A percentile compares a stretch with the other conserved stretches of the same genome.
Evolutionary conservation across 768 basidiomycete genomes (phyloP).

Genomic region (Suillus plorans): DNA sequence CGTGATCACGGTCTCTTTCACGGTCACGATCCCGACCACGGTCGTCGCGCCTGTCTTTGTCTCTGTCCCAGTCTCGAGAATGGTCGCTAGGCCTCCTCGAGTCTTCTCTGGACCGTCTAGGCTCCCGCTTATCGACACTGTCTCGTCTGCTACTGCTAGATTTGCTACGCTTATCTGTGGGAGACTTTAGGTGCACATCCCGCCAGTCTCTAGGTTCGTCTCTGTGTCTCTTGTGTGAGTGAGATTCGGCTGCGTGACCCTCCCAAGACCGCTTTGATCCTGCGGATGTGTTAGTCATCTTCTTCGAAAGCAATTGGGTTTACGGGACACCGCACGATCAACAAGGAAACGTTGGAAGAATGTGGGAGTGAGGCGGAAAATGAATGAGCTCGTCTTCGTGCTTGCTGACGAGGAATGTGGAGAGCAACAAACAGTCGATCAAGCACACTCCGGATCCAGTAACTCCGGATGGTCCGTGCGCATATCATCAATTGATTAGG

Average conservation of each 20-base stretch:
- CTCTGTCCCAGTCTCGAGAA: constrained; percentile 28
- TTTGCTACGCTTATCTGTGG: constrained; percentile 25
- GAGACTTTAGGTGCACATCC: constrained; percentile 58
- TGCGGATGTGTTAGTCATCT: constrained; percentile 83
- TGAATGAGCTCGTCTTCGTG: constrained; percentile 4
- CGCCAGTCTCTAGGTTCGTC: constrained; percentile 67
- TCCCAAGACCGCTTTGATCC: constrained; percentile 82
- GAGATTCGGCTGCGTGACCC: constrained; percentile 40
- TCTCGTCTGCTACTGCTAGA: constrained; percentile 33
- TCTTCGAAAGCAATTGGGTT: constrained; percentile 46
- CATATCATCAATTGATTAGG: background rate
- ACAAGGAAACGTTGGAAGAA: constrained; percentile 28
- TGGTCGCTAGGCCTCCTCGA: constrained; percentile 32
- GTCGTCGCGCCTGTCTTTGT: constrained; percentile 23
- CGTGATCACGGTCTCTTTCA: constrained; percentile 22
- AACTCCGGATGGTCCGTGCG: constrained; percentile 18
- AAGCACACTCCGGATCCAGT: constrained; percentile 3
- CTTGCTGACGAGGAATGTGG: constrained; percentile 4
- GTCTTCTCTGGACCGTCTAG: constrained; percentile 38
- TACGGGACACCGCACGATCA: constrained; percentile 84
- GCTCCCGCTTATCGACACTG: constrained; percentile 39
- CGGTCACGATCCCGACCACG: constrained; percentile 28
- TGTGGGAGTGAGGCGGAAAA: constrained; percentile 1
- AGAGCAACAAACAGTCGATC: background rate
- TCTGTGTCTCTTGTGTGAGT: constrained; percentile 52